Percentiles rank a stretch among this genome's conserved stretches.
Evolutionary conservation across 2,329 filamentous ascomycete genomes (phyloP).

Genomic region (Plectosphaerella plurivora): DNA sequence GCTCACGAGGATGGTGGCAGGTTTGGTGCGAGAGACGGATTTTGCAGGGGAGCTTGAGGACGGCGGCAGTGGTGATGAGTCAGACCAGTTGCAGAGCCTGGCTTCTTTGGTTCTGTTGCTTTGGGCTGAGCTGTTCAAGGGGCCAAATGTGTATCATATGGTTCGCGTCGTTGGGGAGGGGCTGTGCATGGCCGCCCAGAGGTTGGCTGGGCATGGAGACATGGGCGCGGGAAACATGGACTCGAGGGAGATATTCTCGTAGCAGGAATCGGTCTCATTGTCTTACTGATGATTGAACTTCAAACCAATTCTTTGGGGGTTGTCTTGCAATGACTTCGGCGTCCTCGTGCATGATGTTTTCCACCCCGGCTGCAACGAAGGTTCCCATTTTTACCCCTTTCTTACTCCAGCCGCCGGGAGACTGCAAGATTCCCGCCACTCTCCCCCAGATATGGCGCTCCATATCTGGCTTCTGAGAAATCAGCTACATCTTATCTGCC

Average conservation of each 20-base stretch:
- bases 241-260: no score
- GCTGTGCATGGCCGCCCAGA: slow-evolving; percentile 10
- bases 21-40: slow-evolving; percentile 19
- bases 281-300: no score
- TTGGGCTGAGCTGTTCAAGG: slow-evolving; percentile 24
- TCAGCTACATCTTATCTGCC: not conserved
- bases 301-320: no score
- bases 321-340: no score
- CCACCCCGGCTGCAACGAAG: no score
- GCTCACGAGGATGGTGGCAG: slow-evolving; percentile 14
- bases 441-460: no score
- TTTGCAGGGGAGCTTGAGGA: slow-evolving; percentile 9
- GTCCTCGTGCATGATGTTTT: no score
- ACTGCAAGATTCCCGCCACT: no score
- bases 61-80: slow-evolving; percentile 9
- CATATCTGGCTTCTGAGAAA: not conserved
- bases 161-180: slow-evolving; percentile 15
- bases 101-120: slow-evolving; percentile 16
- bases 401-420: no score
- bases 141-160: slow-evolving; percentile 20
- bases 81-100: slow-evolving; percentile 12
- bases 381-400: no score
- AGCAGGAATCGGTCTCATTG: no score
- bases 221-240: no score
- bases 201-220: not conserved